Evolutionary conservation across 192 early-diverging fungal species (phyloP), one percentile per base, ranked within the genome.

Genomic region (Podila epigama): DNA sequence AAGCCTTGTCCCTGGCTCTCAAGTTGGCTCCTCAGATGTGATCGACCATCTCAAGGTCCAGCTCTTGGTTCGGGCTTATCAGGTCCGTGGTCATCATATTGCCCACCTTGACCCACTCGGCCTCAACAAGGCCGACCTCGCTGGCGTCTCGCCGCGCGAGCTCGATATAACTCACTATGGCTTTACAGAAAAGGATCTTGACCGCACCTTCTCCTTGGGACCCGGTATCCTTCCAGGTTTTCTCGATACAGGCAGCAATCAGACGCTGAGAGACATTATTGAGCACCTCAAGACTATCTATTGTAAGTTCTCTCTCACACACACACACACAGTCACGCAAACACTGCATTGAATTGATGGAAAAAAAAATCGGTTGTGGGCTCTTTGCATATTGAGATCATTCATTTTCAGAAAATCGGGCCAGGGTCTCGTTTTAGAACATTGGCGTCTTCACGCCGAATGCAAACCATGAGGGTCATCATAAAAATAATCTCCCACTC

Each of bases 41-140:
- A 89, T 94, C 85, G 96, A 99, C 83, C 95, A 97, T 82, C 91
- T 99, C 89, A 99, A 99, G 84, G 92, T 99, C 37, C 97, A 99
- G 87, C 88, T 99, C 31, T 75, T 99, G 57, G 94, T 94, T 12
- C 91, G 97, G 42, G 96, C 97, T 20, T 98, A 95, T 82, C 96
- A 98, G 83, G 93, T 94, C 54, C 92, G 96, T 75, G 97, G 97
- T 13, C 97, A 99, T 81, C 94, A 94, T 62, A 86, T 96, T 67
- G 97, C 97, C 67, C 92, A 93, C 72, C 86, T 99, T 52, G 97
- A 99, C 73, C 97, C 97, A 42, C 89, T 99, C 35, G 94, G 91
- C 28, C 94, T 99, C 75, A 87, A 89, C 60, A 66, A 81, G 42
- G 70, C 88, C 37, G 89, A 92, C 59, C 63, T 81, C 16, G 62